A percentile compares a stretch with the other conserved stretches of the same genome.
Evolutionary conservation across 441 rosid genomes (phyloP).

Genomic region (Biscutella laevigata): DNA sequence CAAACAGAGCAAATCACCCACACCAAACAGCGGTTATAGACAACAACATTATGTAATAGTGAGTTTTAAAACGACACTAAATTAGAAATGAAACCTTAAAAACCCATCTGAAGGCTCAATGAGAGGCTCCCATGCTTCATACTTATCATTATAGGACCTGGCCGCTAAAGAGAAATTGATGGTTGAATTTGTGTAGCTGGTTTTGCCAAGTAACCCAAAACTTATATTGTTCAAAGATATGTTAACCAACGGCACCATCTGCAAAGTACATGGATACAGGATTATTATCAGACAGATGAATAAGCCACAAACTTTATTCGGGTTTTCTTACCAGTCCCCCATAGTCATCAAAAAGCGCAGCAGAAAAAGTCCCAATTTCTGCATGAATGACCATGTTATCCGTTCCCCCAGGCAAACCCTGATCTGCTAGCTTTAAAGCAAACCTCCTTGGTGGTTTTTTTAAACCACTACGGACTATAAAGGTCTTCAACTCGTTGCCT

Average conservation of each 20-base stretch:
- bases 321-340: slow-evolving; percentile 81
- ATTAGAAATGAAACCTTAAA: slow-evolving; percentile 38
- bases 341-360: slow-evolving; percentile 88
- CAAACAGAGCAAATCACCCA: slow-evolving; percentile 6
- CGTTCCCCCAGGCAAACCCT: slow-evolving; percentile 43
- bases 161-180: slow-evolving; percentile 75
- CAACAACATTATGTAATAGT: not conserved
- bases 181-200: slow-evolving; percentile 59
- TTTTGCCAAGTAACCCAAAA: slow-evolving; percentile 67
- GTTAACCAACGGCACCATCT: slow-evolving; percentile 97
- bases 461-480: slow-evolving; percentile 71
- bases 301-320: not conserved
- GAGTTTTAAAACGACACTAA: not conserved
- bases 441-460: slow-evolving; percentile 90
- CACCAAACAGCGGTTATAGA: not conserved
- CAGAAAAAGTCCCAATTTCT: slow-evolving; percentile 73
- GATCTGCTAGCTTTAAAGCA: slow-evolving; percentile 82
- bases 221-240: slow-evolving; percentile 65
- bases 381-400: slow-evolving; percentile 74
- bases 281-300: slow-evolving; percentile 7
- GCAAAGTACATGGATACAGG: slow-evolving; percentile 30
- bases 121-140: slow-evolving; percentile 94
- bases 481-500: slow-evolving; percentile 71
- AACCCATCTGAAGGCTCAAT: slow-evolving; percentile 85
- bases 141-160: slow-evolving; percentile 90